Evolutionary conservation across 2,329 filamentous ascomycete genomes (phyloP), one percentile per base, ranked within the genome.

Genomic region (Madurella mycetomatis): DNA sequence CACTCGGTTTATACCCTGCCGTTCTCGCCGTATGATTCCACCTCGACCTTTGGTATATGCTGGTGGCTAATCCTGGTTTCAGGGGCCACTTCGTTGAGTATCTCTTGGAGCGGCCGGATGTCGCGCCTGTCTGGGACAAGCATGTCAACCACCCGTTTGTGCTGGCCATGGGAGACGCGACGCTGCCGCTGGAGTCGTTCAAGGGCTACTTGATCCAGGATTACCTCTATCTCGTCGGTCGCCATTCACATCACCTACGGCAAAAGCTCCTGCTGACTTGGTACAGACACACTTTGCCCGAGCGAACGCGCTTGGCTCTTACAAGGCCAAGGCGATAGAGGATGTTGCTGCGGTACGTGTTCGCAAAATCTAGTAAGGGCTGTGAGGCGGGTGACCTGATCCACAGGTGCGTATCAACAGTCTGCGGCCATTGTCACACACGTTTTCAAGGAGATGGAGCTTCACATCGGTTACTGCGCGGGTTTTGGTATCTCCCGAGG

Each of bases 181-280:
- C 81, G 8, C 74, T 97, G 17, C 86, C 88, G 0, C 63, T 87
- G 1, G 82, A 87, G 42, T 86, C 84, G 0, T 97, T 96, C 76
- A 94, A 91, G 69, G 81, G 87, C 40, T 97, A 96, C 67, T 82
- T 97, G 53, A 80, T 94, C 9, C 92, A 97, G 64, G 92, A 97
- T 65, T 96, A 96, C 65, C 77, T 96, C 4, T 97, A 94, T 66
- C 74, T 96, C 42, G 88, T 94, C 64, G 41, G 77, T 66, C 11
- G 1, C 12, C 16, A 9, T 0, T 5, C 40, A 13, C 11, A 1
- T 32, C 13, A 8, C 2, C 19, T 8, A 4, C 32, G 4, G 25
- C 25, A 25, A 9, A 4, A 9, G 1, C 12, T 8, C 18, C 9
- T 39, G 40, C 37, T 58, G 15, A 62, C 31, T 4, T 5, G 18